A percentile compares a stretch with the other conserved stretches of the same genome.
These are phyloP conservation scores for Sarocladium oryzae DNA, from an alignment of 2,329 filamentous ascomycete genomes.

Conservation along the genomic window DNA sequence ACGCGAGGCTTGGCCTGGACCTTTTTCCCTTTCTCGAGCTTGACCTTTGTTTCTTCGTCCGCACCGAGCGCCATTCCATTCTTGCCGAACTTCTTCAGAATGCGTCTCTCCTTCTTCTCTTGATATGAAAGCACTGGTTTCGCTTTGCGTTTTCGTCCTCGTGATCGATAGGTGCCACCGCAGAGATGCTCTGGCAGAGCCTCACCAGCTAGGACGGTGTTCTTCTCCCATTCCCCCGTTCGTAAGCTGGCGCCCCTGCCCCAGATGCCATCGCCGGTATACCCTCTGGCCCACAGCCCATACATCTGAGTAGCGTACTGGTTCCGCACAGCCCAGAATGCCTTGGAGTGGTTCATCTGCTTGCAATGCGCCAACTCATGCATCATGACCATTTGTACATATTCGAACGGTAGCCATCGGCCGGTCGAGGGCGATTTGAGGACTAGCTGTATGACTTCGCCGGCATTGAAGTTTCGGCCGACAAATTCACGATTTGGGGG, in stretches of 20 bases:
- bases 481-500: conserved; percentile 76
- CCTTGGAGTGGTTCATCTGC: conserved; percentile 82
- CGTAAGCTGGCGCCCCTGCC: conserved; percentile 60
- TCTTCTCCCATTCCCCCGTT: conserved; percentile 52
- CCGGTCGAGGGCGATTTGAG: conserved; percentile 59
- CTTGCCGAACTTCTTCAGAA: conserved; percentile 69
- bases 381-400: conserved; percentile 94
- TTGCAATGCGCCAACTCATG: conserved; percentile 84
- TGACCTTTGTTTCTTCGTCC: conserved; percentile 58
- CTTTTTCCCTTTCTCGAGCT: conserved; percentile 60
- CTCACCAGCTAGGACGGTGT: conserved; percentile 47
- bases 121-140: conserved; percentile 55
- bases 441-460: conserved; percentile 80
- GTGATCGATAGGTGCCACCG: conserved; percentile 68
- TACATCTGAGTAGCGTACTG: conserved; percentile 66
- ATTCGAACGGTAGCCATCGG: conserved; percentile 72
- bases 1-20: conserved; percentile 63
- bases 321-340: conserved; percentile 77
- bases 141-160: conserved; percentile 49
- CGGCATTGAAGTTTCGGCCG: conserved; percentile 85
- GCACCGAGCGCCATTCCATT: conserved; percentile 64
- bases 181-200: conserved; percentile 66
- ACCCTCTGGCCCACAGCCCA: conserved; percentile 60
- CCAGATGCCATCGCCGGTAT: conserved; percentile 81
- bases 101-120: conserved; percentile 65